phyloP scores from a whole-genome alignment of 78 protist species.

The Cavenderia fasciculata region DNA sequence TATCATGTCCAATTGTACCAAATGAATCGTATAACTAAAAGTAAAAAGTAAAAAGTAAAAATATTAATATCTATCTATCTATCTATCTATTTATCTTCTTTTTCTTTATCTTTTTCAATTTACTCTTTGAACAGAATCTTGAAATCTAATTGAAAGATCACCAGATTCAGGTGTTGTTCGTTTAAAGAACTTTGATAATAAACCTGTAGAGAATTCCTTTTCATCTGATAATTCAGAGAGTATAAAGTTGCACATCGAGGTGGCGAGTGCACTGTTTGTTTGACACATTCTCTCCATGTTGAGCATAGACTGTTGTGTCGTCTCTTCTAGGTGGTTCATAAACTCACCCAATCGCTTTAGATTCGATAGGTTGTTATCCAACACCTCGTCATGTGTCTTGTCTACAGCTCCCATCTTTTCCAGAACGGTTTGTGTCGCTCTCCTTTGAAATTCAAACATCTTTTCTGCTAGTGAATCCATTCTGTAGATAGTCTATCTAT shows the following conservation, averaged over 20 bases:
- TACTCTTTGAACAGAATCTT: conserved; percentile 75
- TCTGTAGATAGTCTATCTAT: not conserved
- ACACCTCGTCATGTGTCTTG: conserved; percentile 31
- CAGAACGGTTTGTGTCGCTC: conserved; percentile 68
- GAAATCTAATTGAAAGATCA: conserved; percentile 4
- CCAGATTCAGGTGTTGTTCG: conserved; percentile 8
- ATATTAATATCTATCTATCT: not conserved
- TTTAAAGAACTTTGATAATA: conserved; percentile 28
- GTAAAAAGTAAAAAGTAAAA: not conserved
- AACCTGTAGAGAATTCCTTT: conserved; percentile 53
- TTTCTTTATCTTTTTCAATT: not conserved
- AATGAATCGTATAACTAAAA: conserved; percentile 47
- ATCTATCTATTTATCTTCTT: not conserved
- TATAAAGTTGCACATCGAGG: conserved; percentile 51
- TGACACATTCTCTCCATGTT: conserved; percentile 51
- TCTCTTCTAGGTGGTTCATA: conserved; percentile 35
- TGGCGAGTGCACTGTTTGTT: conserved; percentile 8
- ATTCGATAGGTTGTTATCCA: conserved; percentile 21
- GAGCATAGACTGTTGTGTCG: not conserved
- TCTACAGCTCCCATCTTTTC: conserved; percentile 72
- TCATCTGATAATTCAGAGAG: conserved; percentile 56
- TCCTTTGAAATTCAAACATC: conserved; percentile 71
- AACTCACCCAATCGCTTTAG: conserved; percentile 65
- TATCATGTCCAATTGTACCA: conserved; percentile 67
- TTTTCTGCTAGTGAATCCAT: conserved; percentile 75